Evolutionary conservation across 208 protist genomes (phyloP), one percentile per base, ranked within the genome.

Genomic region (Tritrichomonas musculus): DNA sequence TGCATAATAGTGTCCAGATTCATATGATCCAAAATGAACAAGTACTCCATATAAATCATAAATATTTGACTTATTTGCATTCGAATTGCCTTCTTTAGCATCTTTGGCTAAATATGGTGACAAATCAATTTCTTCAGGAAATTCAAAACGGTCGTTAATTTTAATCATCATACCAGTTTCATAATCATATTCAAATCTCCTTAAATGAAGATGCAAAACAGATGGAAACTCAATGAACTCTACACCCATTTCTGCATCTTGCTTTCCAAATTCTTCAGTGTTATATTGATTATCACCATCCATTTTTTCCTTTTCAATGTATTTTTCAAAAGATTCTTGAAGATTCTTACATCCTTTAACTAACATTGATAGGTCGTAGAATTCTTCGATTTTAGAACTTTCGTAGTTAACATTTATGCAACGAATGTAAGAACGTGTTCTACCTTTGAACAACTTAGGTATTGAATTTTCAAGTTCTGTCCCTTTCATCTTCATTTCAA

Each of bases 401-500:
- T 96, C 94, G 93, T 96, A 97, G 73, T 96, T 93, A 39, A 98
- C 96, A 80, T 97, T 96, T 73, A 97, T 95, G 92, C 97, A 98
- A 64, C 96, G 94, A n/a, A 98, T 96, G 94, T 96, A 98, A 72
- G 73, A 57, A 33, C 92, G 17, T 14, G 64, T 94, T 55, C 93
- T 94, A 27, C 94, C 92, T 93, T 65, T 82, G 69, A 94, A 73
- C 11, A 92, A 39, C 1, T 66, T n/a, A 30, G 93, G 72, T 30
- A 92, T 94, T 17, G 13, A 55, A 30, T 88, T 88, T 64, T 94
- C 93, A 22, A 94, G 47, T 39, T 66, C 25, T 22, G 77, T 94
- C n/a, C 73, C 73, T 92, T 97, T 98, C 97, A 98, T 97, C 93
- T 97, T 98, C 39, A 94, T 95, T 93, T 97, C 96, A 33, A 98